Evolutionary conservation across 345 rosid species (phyloP).

Genomic region (Populus euphratica): DNA sequence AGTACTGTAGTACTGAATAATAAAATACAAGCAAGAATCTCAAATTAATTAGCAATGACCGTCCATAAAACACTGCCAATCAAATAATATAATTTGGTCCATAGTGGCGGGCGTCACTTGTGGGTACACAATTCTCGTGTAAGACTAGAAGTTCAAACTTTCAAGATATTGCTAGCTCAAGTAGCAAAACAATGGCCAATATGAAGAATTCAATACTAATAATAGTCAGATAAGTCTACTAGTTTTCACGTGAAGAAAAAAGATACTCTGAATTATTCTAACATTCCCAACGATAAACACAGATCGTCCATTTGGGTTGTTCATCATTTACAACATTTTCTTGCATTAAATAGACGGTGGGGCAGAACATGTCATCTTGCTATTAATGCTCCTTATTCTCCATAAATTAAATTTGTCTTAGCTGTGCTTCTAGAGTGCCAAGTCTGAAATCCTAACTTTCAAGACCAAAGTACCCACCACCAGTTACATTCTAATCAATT

Average conservation of each 20-base stretch:
- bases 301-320: not conserved
- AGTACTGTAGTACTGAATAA: not conserved
- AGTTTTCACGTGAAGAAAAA: not conserved
- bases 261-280: not conserved
- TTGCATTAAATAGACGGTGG: not conserved
- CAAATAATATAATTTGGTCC: not conserved
- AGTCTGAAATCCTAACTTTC: not conserved
- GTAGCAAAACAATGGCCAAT: not conserved
- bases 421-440: not conserved
- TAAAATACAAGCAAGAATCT: not conserved
- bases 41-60: not conserved
- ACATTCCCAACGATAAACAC: not conserved
- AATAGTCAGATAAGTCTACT: not conserved
- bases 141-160: not conserved
- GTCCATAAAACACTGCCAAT: not conserved
- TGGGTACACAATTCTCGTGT: not conserved
- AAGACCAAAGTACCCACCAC: not conserved
- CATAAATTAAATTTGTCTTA: not conserved
- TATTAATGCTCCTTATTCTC: not conserved
- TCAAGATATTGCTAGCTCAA: not conserved
- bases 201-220: not conserved
- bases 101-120: not conserved
- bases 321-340: not conserved
- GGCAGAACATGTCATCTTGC: not conserved
- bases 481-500: not conserved